Evolutionary conservation across 163 green algal genomes (phyloP), one percentile per base, ranked within the genome.

Genomic region (Volvox carteri): DNA sequence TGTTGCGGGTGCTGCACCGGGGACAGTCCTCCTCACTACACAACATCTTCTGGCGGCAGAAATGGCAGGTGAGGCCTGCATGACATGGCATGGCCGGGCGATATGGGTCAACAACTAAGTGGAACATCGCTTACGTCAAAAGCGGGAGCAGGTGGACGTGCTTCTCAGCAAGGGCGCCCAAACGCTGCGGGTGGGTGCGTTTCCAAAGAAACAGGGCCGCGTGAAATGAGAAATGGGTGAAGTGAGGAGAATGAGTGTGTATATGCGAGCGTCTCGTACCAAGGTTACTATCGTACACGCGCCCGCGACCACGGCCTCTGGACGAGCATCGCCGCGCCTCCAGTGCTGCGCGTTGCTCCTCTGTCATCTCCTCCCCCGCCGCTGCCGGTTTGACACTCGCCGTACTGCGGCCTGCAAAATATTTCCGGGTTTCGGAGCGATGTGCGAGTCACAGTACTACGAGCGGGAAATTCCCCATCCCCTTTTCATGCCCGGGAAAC

Each of bases 11-110:
- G 42, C 39, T 84, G 93, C 95, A 97, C 83, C 95, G 93, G 0
- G 84, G 89, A 91, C 95, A 97, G 84, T 90, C 90, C 28, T 86
- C 68, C 92, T 97, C 95, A 0, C 91, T 92, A 85, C 95, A 97
- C 78, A 97, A 91, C 94, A 95, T 97, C 92, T 97, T 97, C 93
- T 97, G 95, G 11, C 95, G 90, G 92, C 95, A 93, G 88, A 97
- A 97, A 88, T 97, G 95, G 93, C 95, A 97, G 41, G 87, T 94
- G 91, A 97, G 93, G 70, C 95, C 95, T 88, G 68, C 50, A 16
- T 19, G 54, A 65, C 19, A 4, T 3, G 2, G 46, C 44, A 25
- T 18, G 30, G 8, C 0, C 2, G 2, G 25, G 50, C 18, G 50
- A 42, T 4, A 23, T 21, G 30, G 2, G 48, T n/a, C n/a, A n/a